These are phyloP conservation scores for Myxozyma sirexii DNA, from an alignment of 805 yeast species.

Conservation along the genomic window DNA sequence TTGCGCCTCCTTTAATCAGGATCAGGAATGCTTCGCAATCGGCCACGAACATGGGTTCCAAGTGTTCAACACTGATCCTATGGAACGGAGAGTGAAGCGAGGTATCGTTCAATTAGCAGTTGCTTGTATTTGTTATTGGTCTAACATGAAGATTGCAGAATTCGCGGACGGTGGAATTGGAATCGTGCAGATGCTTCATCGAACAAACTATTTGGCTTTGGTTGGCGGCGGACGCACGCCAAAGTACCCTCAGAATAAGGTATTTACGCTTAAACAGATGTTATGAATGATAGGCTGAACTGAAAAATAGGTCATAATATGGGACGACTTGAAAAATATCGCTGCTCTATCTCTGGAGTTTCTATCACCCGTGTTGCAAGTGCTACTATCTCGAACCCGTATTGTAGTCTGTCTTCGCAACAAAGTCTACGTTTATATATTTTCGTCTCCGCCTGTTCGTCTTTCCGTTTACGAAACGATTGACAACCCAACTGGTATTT, in stretches of 20 bases:
- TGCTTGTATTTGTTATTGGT: background rate
- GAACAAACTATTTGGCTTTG: conserved; percentile 86
- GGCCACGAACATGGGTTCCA: conserved; percentile 80
- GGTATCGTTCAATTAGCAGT: conserved; percentile 34
- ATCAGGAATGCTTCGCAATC: conserved; percentile 84
- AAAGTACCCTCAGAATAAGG: conserved; percentile 71
- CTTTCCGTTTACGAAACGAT: conserved; percentile 66
- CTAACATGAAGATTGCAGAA: conserved; percentile 32
- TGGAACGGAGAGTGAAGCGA: conserved; percentile 71
- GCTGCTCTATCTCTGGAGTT: conserved; percentile 76
- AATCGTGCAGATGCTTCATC: conserved; percentile 74
- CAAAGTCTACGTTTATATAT: conserved; percentile 74
- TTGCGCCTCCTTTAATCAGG: conserved; percentile 79
- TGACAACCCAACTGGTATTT: conserved; percentile 64
- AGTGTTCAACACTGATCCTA: conserved; percentile 85
- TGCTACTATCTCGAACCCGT: conserved; percentile 71
- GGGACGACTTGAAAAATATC: conserved; percentile 87
- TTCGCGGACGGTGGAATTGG: conserved; percentile 66
- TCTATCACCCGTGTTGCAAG: conserved; percentile 71
- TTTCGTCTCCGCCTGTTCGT: conserved; percentile 75
- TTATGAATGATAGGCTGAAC: background rate
- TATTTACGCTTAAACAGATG: background rate
- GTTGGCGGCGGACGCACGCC: conserved; percentile 90
- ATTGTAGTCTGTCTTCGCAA: conserved; percentile 72
- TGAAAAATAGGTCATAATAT: conserved; percentile 57